Conservation (phyloP, 148 eudicot genomes). For the Rhododendron williamsianum region DNA sequence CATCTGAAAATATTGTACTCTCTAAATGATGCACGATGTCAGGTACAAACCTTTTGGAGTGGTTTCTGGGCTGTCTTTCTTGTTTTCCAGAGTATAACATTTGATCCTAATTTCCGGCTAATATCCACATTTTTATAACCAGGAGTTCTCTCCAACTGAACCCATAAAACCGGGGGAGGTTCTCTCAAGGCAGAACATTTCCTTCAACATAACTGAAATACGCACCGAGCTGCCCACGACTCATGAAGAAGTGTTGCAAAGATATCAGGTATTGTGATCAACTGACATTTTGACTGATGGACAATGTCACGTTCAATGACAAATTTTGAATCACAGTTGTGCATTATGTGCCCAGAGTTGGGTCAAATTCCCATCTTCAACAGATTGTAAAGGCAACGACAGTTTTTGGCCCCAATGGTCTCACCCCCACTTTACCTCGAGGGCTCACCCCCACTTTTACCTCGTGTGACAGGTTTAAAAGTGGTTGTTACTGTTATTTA, state of each 20-base stretch:
- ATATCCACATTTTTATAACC: slow-evolving; percentile 5
- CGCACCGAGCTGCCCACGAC: slow-evolving; percentile 49
- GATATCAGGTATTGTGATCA: slow-evolving; percentile 66
- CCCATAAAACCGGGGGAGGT: slow-evolving; percentile 75
- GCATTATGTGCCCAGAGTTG: background rate
- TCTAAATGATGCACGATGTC: slow-evolving; percentile 87
- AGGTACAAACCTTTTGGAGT: slow-evolving; percentile 38
- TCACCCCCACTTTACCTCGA: background rate
- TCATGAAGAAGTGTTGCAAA: slow-evolving; percentile 62
- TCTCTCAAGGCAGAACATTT: slow-evolving; percentile 67
- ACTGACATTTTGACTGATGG: background rate
- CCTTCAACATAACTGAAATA: slow-evolving; percentile 51
- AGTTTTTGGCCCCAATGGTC: background rate
- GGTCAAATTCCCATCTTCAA: background rate
- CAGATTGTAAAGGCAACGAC: background rate
- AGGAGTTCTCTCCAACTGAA: slow-evolving; percentile 92
- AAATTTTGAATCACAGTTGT: no score
- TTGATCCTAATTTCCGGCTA: background rate
- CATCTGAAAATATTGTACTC: slow-evolving; percentile 79
- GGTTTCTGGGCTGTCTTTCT: background rate
- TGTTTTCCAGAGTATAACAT: background rate
- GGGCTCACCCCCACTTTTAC: background rate
- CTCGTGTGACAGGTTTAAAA: background rate
- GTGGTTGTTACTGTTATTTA: background rate
- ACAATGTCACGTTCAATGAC: background rate